Base-by-base conservation (phyloP, 148 eudicot genomes). In the Chenopodium formosanum region DNA sequence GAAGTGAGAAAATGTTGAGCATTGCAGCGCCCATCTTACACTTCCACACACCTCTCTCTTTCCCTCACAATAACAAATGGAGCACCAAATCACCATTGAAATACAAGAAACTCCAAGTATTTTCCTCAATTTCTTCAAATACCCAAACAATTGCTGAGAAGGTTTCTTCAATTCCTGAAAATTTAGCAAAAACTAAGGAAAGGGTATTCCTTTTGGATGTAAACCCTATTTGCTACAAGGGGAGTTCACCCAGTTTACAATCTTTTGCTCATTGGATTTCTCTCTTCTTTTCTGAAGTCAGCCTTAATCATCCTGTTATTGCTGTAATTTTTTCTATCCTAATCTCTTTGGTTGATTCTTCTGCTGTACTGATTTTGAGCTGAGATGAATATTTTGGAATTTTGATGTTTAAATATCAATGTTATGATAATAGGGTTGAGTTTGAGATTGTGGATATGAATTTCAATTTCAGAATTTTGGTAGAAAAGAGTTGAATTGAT, bases 141-240 rank as follows among this genome's bases (percentile, higher is more conserved):
- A 65, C 70, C 74, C 85, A 73, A 84, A 82, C 85, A 74, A 68
- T 70, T 74, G 80, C 76, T 78, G 85, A 74, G 82, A 83, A 53
- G 22, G 2, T 12, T 56, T 72, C 29, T 53, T 12, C 31, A 74
- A 22, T 73, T 52, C 73, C 53, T 46, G 29, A 14, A 7, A 71
- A 63, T 27, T 71, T 74, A 74, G 46, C 37, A 23, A 77, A n/a
- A 81, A 81, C 64, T 17, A 93, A 81, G 78, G 80, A 79, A 72
- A 93, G 98, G 83, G 93, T 93, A 4, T 95, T 95, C 89, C 91
- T 95, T 76, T 88, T 95, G 87, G 98, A 95, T 81, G 98, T 95
- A 9, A 95, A 95, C 83, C 94, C 97, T 25, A 79, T 95, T 46
- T 92, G 97, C 81, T 95, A 95, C 66, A 86, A 86, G 19, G 97